Evolutionary conservation across 768 basidiomycete genomes (phyloP), one percentile per base, ranked within the genome.

Genomic region (Boletus sp.): DNA sequence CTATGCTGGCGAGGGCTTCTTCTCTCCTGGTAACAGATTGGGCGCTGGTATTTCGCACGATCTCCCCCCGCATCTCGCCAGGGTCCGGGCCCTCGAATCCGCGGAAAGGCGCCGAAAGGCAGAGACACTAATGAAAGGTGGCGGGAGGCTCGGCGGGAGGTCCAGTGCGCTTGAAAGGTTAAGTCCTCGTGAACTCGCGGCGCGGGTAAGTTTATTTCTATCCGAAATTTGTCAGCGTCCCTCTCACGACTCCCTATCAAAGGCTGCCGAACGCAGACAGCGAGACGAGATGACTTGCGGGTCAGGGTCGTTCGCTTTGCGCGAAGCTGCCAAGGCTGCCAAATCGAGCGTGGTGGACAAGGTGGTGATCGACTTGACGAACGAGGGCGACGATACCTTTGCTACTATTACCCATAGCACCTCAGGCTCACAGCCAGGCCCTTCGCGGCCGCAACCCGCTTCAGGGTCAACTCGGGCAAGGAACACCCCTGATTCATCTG

Each of bases 1-100:
- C 0, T 98, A 94, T 71, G 78, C 87, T 6, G 94, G 95, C 14
- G 94, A 97, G 71, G 95, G 94, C 3, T 98, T 97, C 80, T 85
- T 85, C 69, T 78, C 87, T 28, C 75, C 79, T n/a, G 95, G 95
- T 1, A 77, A 77, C 12, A 75, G 86, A 28, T 68, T 98, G 0
- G 92, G 93, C n/a, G 64, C 64, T 7, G 81, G 83, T 33, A 73
- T 86, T 18, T 85, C 86, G 2, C 90, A 89, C 63, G 77, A 90
- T 67, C 66, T 89, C 0, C 83, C 90, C 2, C 81, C 80, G 12
- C 80, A 88, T 64, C 57, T 87, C 29, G 90, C 86, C 7, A 80
- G 83, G 15, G 66, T 73, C 44, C 87, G 84, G 56, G 92, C 89
- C 12, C 73, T 93, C 4, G 86, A 86, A 64, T 90, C 90, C 12